These are phyloP conservation scores for Pythium chondricola DNA, from an alignment of 352 stramenopile genomes.

Conservation along the genomic window DNA sequence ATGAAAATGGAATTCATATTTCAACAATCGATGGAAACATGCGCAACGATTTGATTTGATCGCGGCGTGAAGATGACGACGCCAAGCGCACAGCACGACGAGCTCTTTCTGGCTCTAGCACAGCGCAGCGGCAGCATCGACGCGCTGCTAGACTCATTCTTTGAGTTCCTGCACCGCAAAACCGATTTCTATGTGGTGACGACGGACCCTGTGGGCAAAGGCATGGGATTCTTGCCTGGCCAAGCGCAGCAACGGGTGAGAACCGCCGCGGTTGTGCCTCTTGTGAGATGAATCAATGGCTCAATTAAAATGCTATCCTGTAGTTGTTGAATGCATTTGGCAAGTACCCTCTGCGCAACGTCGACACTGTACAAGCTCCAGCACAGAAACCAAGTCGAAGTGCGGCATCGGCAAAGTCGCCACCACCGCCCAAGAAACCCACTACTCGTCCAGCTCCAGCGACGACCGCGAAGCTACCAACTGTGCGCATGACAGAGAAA, in stretches of 20 bases:
- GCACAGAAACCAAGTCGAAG: no score
- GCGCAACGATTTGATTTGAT: background rate
- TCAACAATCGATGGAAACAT: background rate
- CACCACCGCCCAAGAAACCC: background rate
- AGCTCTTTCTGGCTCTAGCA: conserved; percentile 92
- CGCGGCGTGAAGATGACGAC: no score
- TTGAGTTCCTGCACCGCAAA: conserved; percentile 96
- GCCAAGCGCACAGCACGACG: conserved; percentile 30
- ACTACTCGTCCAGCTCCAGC: background rate
- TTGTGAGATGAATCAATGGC: no score
- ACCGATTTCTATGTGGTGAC: conserved; percentile 95
- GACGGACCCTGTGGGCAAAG: conserved; percentile 30
- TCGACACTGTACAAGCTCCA: conserved; percentile 25
- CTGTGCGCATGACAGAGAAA: conserved; percentile 34
- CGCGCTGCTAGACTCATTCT: conserved; percentile 94
- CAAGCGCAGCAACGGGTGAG: conserved; percentile 51
- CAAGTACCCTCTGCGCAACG: conserved; percentile 53
- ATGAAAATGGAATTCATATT: background rate
- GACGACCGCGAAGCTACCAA: background rate
- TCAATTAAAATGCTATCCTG: no score
- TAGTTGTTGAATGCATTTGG: conserved; percentile 56
- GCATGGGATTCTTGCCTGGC: conserved; percentile 62
- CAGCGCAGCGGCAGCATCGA: conserved; percentile 94
- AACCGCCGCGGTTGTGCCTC: no score
- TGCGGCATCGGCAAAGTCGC: conserved; percentile 1